These are phyloP conservation scores for Raphanus sativus DNA, from an alignment of 345 rosid species.

Conservation along the genomic window DNA sequence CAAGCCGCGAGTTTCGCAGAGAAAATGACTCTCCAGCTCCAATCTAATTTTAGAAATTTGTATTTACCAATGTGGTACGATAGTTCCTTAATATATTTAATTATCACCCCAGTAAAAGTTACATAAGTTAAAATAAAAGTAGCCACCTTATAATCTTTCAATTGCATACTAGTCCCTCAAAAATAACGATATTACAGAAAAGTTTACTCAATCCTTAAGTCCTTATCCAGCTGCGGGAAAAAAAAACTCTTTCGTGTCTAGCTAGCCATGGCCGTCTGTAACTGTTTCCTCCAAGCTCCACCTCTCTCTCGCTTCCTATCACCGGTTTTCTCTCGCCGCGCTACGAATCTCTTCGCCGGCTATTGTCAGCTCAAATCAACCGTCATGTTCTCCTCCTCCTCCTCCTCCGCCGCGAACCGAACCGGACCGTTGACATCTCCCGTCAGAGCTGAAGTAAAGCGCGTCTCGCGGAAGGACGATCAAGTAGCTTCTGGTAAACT, in stretches of 20 bases:
- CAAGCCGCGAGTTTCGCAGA: slow-evolving; percentile 40
- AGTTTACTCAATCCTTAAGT: slow-evolving; percentile 7
- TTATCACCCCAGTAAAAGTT: background rate
- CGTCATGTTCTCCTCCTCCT: slow-evolving; percentile 26
- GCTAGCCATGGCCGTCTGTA: slow-evolving; percentile 49
- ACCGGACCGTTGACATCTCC: slow-evolving; percentile 30
- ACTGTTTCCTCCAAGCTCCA: slow-evolving; percentile 42
- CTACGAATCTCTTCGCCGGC: slow-evolving; percentile 16
- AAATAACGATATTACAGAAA: background rate
- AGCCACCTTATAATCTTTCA: background rate
- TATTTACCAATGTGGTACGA: background rate
- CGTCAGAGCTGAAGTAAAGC: slow-evolving; percentile 49
- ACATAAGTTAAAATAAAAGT: background rate
- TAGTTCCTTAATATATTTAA: background rate
- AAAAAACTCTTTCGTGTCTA: background rate
- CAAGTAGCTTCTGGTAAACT: slow-evolving; percentile 57
- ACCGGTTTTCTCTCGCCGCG: slow-evolving; percentile 37
- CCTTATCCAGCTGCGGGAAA: background rate
- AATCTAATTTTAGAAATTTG: slow-evolving; percentile 24
- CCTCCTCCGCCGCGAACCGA: slow-evolving; percentile 30
- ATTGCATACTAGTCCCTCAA: background rate
- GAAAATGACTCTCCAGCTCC: slow-evolving; percentile 32
- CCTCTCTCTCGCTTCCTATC: slow-evolving; percentile 37
- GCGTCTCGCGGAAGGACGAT: slow-evolving; percentile 43
- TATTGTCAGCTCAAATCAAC: slow-evolving; percentile 29